A percentile compares a stretch with the other conserved stretches of the same genome.
phyloP scores from a whole-genome alignment of 1,139 yeast species.

The Maudiozyma humilis region DNA sequence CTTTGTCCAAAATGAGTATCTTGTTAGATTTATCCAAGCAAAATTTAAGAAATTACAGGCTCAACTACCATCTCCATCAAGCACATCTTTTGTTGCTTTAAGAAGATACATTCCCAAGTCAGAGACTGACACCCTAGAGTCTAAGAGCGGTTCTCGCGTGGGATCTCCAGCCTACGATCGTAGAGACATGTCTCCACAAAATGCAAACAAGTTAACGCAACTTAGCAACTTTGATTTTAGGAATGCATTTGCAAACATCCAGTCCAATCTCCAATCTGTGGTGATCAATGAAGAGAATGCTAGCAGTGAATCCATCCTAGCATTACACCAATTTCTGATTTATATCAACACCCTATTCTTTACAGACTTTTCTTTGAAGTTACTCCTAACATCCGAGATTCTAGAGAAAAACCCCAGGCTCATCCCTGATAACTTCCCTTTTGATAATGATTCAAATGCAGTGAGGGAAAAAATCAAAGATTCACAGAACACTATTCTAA shows the following conservation, averaged over 20 bases:
- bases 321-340: slow-evolving; percentile 28
- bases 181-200: neutral
- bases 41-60: slow-evolving; percentile 24
- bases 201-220: slow-evolving; percentile 18
- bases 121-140: neutral
- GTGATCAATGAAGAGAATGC: slow-evolving; percentile 25
- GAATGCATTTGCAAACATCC: slow-evolving; percentile 30
- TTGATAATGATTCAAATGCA: slow-evolving; percentile 44
- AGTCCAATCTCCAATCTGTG: slow-evolving; percentile 29
- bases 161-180: slow-evolving; percentile 6
- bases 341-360: slow-evolving; percentile 28
- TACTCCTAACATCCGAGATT: slow-evolving; percentile 25
- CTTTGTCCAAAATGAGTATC: slow-evolving; percentile 28
- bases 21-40: slow-evolving; percentile 26
- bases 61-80: slow-evolving; percentile 13
- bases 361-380: slow-evolving; percentile 17
- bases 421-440: slow-evolving; percentile 43
- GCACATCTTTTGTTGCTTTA: slow-evolving; percentile 5
- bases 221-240: slow-evolving; percentile 26
- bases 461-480: slow-evolving; percentile 36
- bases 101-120: slow-evolving; percentile 6
- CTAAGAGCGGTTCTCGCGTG: slow-evolving; percentile 1
- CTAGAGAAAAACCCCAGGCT: slow-evolving; percentile 29
- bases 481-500: slow-evolving; percentile 16
- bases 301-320: slow-evolving; percentile 23